Evolutionary conservation across 2,329 filamentous ascomycete species (phyloP).

Genomic region (Ophiostoma sp.): DNA sequence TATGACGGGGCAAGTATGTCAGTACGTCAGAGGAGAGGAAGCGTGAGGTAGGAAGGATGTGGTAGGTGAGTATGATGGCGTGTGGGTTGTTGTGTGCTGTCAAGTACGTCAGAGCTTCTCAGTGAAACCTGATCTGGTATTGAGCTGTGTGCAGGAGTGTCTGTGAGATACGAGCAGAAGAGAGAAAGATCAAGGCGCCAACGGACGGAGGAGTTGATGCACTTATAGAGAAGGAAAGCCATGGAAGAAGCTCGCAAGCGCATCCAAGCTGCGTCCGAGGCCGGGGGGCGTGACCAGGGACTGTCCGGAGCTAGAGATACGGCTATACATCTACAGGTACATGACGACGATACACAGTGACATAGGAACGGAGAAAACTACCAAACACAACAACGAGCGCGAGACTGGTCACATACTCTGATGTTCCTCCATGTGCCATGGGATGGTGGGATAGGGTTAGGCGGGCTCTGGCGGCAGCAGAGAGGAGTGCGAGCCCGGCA

Average conservation of each 20-base stretch:
- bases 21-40: not conserved
- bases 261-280: not conserved
- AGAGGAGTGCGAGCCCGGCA: not conserved
- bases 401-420: not conserved
- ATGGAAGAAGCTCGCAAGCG: not conserved
- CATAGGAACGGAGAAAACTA: too few species aligned
- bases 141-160: too few species aligned
- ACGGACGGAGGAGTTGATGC: not conserved
- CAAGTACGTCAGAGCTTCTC: slow-evolving; percentile 2
- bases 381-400: not conserved
- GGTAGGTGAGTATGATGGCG: not conserved
- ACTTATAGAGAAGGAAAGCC: slow-evolving; percentile 5
- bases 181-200: not conserved
- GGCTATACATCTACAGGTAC: not conserved
- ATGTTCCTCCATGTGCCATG: not conserved
- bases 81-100: not conserved
- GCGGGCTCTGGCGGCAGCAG: not conserved
- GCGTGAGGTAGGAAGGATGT: not conserved
- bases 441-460: not conserved
- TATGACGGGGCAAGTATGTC: too few species aligned
- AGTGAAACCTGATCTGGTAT: not conserved
- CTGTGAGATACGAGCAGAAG: not conserved
- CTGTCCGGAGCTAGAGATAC: too few species aligned
- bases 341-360: not conserved
- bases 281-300: not conserved